Evolutionary conservation across 1,139 yeast species (phyloP), one percentile per base, ranked within the genome.

Genomic region (Pichia inconspicua): DNA sequence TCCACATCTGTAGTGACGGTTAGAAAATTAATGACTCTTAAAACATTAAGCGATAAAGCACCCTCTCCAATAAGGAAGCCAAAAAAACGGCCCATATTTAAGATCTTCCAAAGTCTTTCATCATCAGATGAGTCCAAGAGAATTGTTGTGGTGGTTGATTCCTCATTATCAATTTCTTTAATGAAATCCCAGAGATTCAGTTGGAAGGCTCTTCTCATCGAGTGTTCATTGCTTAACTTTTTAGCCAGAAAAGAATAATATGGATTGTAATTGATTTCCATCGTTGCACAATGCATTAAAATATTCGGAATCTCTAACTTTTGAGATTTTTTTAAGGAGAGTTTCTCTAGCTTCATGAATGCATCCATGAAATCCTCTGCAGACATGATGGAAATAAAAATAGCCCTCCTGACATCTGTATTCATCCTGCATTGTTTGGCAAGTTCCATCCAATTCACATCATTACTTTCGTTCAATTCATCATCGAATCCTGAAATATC

Each of bases 311-410:
- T 84, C 59, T 94, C 98, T 45, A 88, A 70, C 57, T 85, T 85
- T 62, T 94, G 97, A n/a, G 84, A 73, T 56, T 79, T 81, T 59
- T 85, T 89, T 55, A 94, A 72, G 31, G 82, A 77, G 48, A 94
- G 67, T 58, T 89, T 89, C 59, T 88, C 94, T 42, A 94, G 63
- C 54, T 88, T 84, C 17, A 86, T 80, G 54, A 81, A 79, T 0
- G 97, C 95, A 66, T 94, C 97, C 58, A 87, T 72, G 57, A 79
- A 94, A 65, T 94, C 98, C 56, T 83, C 84, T 2, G 96, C 95
- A 9, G 97, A 88, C 96, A 92, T 89, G 14, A 94, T 80, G 30
- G 96, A 87, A 34, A 94, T 80, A 60, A 92, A 94, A 14, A 94
- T 82, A 1, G 97, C 97, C 52, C 96, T 77, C 68, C 98, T 80